Base-by-base conservation (phyloP, 2,329 filamentous ascomycete species). In the Microdochium nivale region DNA sequence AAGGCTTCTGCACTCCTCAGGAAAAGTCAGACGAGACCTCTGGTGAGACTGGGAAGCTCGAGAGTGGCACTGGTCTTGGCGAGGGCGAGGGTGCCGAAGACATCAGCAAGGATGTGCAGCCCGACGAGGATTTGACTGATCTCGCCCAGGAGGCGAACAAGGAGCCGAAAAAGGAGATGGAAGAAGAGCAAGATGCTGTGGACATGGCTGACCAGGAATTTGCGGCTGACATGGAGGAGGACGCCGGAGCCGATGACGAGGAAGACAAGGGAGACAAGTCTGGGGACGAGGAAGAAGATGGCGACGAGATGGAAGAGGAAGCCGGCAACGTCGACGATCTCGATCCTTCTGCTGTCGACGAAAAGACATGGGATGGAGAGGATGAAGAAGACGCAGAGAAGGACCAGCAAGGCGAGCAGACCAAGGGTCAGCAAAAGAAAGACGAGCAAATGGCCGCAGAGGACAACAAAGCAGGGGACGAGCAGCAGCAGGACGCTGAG, bases 351-450 rank as follows among this genome's bases (percentile, higher is more conserved):
- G 88, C 92, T 21, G 87, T 97, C 1, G 95, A 99, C 65, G 95
- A 99, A 72, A 99, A 97, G 75, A 90, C 97, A 80, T 99, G 94
- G 94, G 91, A 99, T 68, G 91, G 90, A 37, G 84, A 85, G 47
- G 84, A 86, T 50, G 85, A 89, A 44, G 79, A 91, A 46, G 83
- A 91, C 48, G 84, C 87, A 1, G 87, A 92, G 48, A 94, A 94
- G 59, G 87, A 96, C 46, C 87, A 89, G 62, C 76, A 89, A 62
- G 85, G 83, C 5, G 83, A 90, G 51, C 78, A 89, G 53, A 73
- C 87, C 21, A 84, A 88, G 61, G 85, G 84, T 0, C 76, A 86
- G 55, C 79, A 87, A 62, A 77, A 84, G 55, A 77, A 81, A 14
- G 79, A 86, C 49, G 80, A 85, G 58, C 77, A 83, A 56, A 73